Evolutionary conservation across 83 land plant genomes (phyloP).

Genomic region (Diphasiastrum complanatum): DNA sequence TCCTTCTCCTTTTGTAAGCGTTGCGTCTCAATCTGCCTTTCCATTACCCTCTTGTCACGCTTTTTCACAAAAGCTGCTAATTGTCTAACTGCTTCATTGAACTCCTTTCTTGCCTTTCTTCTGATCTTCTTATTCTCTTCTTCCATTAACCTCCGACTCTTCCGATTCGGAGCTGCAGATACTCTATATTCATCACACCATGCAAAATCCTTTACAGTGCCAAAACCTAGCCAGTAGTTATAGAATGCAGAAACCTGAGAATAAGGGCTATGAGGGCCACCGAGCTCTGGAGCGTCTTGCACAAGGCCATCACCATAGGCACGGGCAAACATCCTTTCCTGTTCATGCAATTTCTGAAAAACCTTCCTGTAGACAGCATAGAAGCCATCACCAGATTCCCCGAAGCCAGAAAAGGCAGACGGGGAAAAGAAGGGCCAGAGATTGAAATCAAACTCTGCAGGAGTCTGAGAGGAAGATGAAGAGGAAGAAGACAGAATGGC

Average conservation of each 20-base stretch:
- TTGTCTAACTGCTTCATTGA: slow-evolving; percentile 36
- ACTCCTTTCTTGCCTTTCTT: slow-evolving; percentile 73
- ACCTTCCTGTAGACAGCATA: slow-evolving; percentile 74
- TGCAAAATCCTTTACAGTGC: slow-evolving; percentile 65
- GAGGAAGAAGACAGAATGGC: slow-evolving; percentile 57
- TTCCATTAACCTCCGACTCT: slow-evolving; percentile 70
- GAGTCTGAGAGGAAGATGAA: slow-evolving; percentile 25
- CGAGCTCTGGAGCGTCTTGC: slow-evolving; percentile 50
- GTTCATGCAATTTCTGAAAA: slow-evolving; percentile 49
- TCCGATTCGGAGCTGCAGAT: slow-evolving; percentile 51
- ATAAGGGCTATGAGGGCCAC: slow-evolving; percentile 55
- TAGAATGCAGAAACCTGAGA: slow-evolving; percentile 68
- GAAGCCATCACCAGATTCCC: slow-evolving; percentile 64
- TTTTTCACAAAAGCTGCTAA: slow-evolving; percentile 37
- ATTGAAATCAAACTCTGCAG: slow-evolving; percentile 37
- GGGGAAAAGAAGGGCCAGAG: slow-evolving; percentile 71
- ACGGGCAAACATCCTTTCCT: slow-evolving; percentile 49
- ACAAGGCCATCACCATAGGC: slow-evolving; percentile 17
- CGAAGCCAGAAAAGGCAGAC: slow-evolving; percentile 60
- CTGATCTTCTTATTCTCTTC: slow-evolving; percentile 87
- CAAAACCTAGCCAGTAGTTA: slow-evolving; percentile 73
- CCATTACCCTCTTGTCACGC: slow-evolving; percentile 35
- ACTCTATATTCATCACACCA: slow-evolving; percentile 76
- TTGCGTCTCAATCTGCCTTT: slow-evolving; percentile 28
- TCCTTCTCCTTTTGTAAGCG: slow-evolving; percentile 33